Evolutionary conservation across 768 basidiomycete species (phyloP).

Genomic region (Pleurotus cornucopiae): DNA sequence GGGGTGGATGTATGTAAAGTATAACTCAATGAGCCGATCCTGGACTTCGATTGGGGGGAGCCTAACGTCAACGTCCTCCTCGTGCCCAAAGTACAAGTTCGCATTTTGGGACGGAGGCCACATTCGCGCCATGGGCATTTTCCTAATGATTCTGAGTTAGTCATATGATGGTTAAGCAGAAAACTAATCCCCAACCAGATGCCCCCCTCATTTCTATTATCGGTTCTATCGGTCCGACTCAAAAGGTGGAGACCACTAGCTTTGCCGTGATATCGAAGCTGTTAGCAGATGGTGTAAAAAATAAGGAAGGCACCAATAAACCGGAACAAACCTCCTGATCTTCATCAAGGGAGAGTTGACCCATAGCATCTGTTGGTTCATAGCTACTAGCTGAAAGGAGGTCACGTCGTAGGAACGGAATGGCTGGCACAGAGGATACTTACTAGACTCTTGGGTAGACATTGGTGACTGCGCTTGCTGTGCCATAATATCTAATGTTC

Average conservation of each 20-base stretch:
- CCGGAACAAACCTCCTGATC: constrained; percentile 55
- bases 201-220: constrained; percentile 65
- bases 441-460: not conserved
- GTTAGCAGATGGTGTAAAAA: constrained; percentile 8
- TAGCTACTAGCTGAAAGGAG: constrained; percentile 14
- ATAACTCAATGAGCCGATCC: constrained; percentile 66
- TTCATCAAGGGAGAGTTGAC: constrained; percentile 71
- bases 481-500: not conserved
- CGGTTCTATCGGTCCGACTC: constrained; percentile 59
- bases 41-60: constrained; percentile 64
- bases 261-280: constrained; percentile 85
- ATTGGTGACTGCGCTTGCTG: not conserved
- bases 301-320: not conserved
- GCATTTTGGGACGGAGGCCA: constrained; percentile 60
- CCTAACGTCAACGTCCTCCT: constrained; percentile 38
- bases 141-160: constrained; percentile 33
- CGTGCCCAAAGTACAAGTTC: constrained; percentile 30
- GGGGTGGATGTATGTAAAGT: constrained; percentile 83
- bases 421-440: not conserved
- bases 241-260: constrained; percentile 74
- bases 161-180: constrained; percentile 10
- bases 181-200: constrained; percentile 44
- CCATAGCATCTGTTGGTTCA: constrained; percentile 54
- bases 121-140: constrained; percentile 68
- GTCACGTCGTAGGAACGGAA: too few species aligned